Percentiles rank a stretch among this genome's conserved stretches.
phyloP scores from a whole-genome alignment of 2,329 filamentous ascomycete species.

The Penicillium olsonii region DNA sequence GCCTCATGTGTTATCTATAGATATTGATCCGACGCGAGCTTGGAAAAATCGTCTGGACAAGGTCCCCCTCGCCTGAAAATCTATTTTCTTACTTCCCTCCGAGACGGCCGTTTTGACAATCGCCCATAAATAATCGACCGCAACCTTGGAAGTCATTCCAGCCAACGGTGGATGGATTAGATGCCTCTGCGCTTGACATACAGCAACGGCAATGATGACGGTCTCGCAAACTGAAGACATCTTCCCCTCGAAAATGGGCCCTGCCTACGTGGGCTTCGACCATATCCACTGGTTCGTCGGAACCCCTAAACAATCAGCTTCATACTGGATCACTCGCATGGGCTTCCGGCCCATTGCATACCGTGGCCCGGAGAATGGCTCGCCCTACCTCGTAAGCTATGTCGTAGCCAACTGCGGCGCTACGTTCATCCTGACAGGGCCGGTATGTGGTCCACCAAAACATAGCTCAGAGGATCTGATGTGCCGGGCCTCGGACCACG shows the following conservation, averaged over 20 bases:
- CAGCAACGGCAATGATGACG: conserved; percentile 3
- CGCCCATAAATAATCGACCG: conserved; percentile 1
- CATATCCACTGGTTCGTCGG: conserved; percentile 92
- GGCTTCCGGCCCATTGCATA: conserved; percentile 80
- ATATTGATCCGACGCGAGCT: conserved; percentile 1
- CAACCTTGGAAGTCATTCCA: neutral
- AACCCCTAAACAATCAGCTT: conserved; percentile 87
- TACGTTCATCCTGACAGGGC: conserved; percentile 81
- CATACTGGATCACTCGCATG: conserved; percentile 80
- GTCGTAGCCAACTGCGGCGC: conserved; percentile 76
- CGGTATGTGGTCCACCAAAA: conserved; percentile 60
- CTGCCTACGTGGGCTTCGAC: conserved; percentile 65
- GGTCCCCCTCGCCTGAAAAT: neutral
- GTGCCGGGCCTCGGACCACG: conserved; percentile 47
- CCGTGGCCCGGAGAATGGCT: conserved; percentile 81
- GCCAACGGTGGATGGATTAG: neutral
- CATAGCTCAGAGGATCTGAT: conserved; percentile 57
- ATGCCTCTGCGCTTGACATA: neutral
- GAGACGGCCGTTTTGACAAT: conserved; percentile 1
- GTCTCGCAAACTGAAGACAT: conserved; percentile 14
- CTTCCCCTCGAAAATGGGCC: conserved; percentile 23
- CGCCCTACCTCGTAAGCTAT: conserved; percentile 74
- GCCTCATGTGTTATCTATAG: conserved; percentile 8
- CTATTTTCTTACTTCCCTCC: neutral
- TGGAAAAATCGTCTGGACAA: conserved; percentile 5